phyloP scores from a whole-genome alignment of 75 land plant species.

The Cryptomeria japonica region DNA sequence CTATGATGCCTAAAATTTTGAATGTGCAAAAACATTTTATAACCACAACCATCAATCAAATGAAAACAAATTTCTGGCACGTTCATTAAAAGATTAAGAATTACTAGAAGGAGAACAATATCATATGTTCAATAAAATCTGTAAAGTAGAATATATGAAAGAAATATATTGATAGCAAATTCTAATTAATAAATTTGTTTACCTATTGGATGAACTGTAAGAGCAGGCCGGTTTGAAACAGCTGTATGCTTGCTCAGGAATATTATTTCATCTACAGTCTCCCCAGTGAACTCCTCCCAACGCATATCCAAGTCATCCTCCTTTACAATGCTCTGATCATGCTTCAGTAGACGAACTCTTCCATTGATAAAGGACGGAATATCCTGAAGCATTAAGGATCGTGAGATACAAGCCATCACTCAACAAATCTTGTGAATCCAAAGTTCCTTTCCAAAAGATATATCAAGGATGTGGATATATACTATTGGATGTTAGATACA shows the following conservation, averaged over 20 bases:
- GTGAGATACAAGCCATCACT: background rate
- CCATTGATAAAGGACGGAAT: conserved; percentile 49
- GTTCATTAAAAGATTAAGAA: background rate
- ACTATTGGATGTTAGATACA: background rate
- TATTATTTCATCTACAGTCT: conserved; percentile 72
- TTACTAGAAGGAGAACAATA: background rate
- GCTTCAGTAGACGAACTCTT: conserved; percentile 52
- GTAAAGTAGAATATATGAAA: background rate
- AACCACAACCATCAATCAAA: background rate
- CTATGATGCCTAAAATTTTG: background rate
- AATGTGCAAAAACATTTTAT: background rate
- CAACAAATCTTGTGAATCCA: background rate
- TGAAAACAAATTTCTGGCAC: background rate
- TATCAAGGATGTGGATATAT: background rate
- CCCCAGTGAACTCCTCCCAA: conserved; percentile 80
- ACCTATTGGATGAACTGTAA: conserved; percentile 95
- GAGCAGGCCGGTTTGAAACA: conserved; percentile 78
- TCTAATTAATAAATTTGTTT: background rate
- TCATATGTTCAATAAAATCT: background rate
- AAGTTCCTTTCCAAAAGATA: background rate
- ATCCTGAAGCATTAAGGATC: conserved; percentile 22
- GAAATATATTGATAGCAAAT: background rate
- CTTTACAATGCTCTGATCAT: conserved; percentile 53
- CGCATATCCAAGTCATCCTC: conserved; percentile 78
- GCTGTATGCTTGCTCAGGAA: conserved; percentile 87